Evolutionary conservation across 2,329 filamentous ascomycete genomes (phyloP), one percentile per base, ranked within the genome.

Genomic region (Thyridium curvatum): DNA sequence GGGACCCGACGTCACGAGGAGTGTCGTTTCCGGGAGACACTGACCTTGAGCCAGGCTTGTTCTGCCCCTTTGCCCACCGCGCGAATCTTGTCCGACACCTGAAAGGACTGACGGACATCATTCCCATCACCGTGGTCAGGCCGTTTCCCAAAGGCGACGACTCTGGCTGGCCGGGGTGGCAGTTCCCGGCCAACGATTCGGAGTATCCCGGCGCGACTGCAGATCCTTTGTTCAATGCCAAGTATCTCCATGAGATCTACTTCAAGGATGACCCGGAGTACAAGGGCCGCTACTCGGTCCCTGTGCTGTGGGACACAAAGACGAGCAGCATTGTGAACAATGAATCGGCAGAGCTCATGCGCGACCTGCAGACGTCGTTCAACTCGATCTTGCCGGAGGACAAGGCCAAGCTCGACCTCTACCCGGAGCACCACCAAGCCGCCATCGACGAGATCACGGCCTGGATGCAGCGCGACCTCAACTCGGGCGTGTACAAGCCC

Each of bases 131-230:
- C 1, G 62, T 82, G 4, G 77, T 84, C 2, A 74, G 74, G 46
- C 72, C 80, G 0, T 84, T 84, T 44, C 81, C 81, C 0, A 85
- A 84, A 52, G 79, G 77, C 37, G 70, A 80, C 46, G 66, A 72
- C 14, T 69, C 72, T 8, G 79, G 79, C 28, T 82, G 77, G 74
- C 74, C 75, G 0, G 79, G 77, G 12, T 81, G 76, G 76, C 64
- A 66, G 21, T 84, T 84, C 47, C 71, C 77, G 0, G 57, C 58
- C 3, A 61, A 64, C 0, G 54, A 71, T 39, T 59, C 70, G 34
- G 64, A 72, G 46, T 83, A 82, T 49, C 71, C 69, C 14, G 72
- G 66, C 13, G 71, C 80, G 6, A 82, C 78, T 0, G 65, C 71
- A 3, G 80, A 84, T 50, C 66, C 71, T 21, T 62, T 83, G 4